A percentile compares a stretch with the other conserved stretches of the same genome.
Evolutionary conservation across 2,329 filamentous ascomycete species (phyloP).

Genomic region (Decorospora gaudefroyi): DNA sequence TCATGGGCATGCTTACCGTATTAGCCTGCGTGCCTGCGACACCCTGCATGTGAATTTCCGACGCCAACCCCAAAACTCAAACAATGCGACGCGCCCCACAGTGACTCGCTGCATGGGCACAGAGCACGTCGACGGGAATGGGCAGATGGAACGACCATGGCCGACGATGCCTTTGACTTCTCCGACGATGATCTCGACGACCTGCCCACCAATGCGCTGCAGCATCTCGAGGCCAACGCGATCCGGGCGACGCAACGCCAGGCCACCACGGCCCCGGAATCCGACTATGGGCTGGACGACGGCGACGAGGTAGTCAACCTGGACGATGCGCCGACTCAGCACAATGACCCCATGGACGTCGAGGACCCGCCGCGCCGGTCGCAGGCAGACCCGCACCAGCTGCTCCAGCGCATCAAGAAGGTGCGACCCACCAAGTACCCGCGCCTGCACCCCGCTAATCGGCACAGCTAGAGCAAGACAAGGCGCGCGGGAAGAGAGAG

Average conservation of each 20-base stretch:
- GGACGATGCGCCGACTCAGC: conserved; percentile 39
- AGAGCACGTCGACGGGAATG: conserved; percentile 2
- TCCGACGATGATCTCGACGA: conserved; percentile 53
- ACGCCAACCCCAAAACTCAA: conserved; percentile 7
- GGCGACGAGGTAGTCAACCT: conserved; percentile 52
- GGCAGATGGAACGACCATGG: conserved; percentile 30
- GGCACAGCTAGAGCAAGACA: conserved; percentile 51
- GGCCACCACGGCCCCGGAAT: conserved; percentile 13
- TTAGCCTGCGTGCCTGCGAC: conserved; percentile 3
- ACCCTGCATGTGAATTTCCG: conserved; percentile 18
- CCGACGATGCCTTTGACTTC: conserved; percentile 54
- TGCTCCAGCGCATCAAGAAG: conserved; percentile 52
- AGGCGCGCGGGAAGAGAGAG: conserved; percentile 33
- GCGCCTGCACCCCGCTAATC: conserved; percentile 24
- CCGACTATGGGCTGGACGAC: conserved; percentile 54
- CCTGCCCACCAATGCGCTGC: conserved; percentile 52
- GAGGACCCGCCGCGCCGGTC: conserved; percentile 31
- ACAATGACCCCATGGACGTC: conserved; percentile 23
- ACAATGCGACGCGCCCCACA: conserved; percentile 18
- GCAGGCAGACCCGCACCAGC: conserved; percentile 35
- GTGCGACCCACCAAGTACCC: conserved; percentile 29
- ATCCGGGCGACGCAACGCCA: conserved; percentile 46
- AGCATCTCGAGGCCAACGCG: conserved; percentile 53
- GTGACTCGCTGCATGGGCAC: conserved; percentile 8
- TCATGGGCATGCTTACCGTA: conserved; percentile 17